A percentile compares a stretch with the other conserved stretches of the same genome.
Evolutionary conservation across 148 eudicot species (phyloP).

Genomic region (Chenopodium album): DNA sequence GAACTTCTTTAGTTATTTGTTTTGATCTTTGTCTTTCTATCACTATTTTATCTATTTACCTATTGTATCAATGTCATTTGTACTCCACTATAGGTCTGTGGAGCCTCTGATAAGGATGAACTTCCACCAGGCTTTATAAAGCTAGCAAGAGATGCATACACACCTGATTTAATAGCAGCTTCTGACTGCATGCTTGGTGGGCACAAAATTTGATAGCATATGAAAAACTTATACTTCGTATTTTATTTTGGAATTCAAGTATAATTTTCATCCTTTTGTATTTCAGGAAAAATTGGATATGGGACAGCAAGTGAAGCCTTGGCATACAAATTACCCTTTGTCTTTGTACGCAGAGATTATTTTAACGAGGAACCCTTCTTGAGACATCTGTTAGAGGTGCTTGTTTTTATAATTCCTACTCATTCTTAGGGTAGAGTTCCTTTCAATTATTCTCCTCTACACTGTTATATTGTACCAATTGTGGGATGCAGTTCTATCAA

Average conservation of each 20-base stretch:
- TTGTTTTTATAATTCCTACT: conserved; percentile 1
- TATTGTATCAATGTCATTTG: not conserved
- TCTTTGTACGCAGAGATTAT: conserved; percentile 97
- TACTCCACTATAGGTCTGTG: conserved; percentile 65
- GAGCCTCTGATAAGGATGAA: conserved; percentile 72
- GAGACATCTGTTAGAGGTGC: conserved; percentile 94
- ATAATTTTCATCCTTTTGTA: conserved; percentile 13
- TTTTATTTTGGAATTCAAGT: not conserved
- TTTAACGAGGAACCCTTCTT: conserved; percentile 97
- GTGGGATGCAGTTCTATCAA: conserved; percentile 64
- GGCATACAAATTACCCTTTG: conserved; percentile 90
- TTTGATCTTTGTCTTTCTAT: not conserved
- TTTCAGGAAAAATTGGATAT: conserved; percentile 97
- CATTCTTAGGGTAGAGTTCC: not conserved
- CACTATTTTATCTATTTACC: not conserved
- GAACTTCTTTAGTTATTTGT: not conserved
- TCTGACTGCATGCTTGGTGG: conserved; percentile 99
- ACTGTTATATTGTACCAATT: not conserved
- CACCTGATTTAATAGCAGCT: conserved; percentile 97
- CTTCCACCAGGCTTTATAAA: conserved; percentile 80
- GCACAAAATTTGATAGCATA: conserved; percentile 30
- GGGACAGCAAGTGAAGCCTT: conserved; percentile 99
- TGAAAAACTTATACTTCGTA: not conserved
- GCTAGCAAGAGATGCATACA: conserved; percentile 79
- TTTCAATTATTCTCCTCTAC: not conserved